Conservation (phyloP, 208 protist species). For the Trypanosoma avium region DNA sequence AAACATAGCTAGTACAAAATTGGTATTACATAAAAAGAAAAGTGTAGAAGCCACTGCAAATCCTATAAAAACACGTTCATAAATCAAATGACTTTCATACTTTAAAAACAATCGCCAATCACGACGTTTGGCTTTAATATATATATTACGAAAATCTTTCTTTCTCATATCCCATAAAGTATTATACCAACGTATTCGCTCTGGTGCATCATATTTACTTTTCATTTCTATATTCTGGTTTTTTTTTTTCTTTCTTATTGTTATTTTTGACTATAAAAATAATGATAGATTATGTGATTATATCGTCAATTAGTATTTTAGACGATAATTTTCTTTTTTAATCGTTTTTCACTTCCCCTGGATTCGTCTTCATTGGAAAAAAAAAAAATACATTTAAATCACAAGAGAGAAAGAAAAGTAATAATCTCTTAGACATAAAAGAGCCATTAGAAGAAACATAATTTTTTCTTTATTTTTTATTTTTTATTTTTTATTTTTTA, state of each 20-base stretch:
- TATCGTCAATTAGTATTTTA: too few relatives aligned
- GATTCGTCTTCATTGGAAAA: too few relatives aligned
- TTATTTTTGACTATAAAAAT: too few relatives aligned
- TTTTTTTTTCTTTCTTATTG: constrained; percentile 1
- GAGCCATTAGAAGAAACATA: too few relatives aligned
- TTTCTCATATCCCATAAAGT: constrained; percentile 70
- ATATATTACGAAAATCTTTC: constrained; percentile 58
- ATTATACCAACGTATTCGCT: constrained; percentile 70
- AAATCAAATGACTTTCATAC: constrained; percentile 66
- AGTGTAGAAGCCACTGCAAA: constrained; percentile 40
- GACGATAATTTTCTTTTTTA: too few relatives aligned
- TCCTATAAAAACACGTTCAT: constrained; percentile 46
- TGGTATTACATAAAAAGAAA: constrained; percentile 48
- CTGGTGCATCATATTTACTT: constrained; percentile 57
- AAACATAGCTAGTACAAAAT: constrained; percentile 50
- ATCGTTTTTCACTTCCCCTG: too few relatives aligned
- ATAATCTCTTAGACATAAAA: too few relatives aligned
- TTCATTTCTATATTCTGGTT: constrained; percentile 25
- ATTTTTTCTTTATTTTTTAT: neutral
- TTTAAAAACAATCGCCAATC: constrained; percentile 64
- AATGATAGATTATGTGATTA: too few relatives aligned
- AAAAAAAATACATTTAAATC: too few relatives aligned
- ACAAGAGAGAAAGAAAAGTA: too few relatives aligned
- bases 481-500: neutral
- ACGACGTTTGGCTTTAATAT: constrained; percentile 39